Percentiles rank a stretch among this genome's conserved stretches.
phyloP scores from a whole-genome alignment of 495 filamentous ascomycete species.

The Geopyxis carbonaria region DNA sequence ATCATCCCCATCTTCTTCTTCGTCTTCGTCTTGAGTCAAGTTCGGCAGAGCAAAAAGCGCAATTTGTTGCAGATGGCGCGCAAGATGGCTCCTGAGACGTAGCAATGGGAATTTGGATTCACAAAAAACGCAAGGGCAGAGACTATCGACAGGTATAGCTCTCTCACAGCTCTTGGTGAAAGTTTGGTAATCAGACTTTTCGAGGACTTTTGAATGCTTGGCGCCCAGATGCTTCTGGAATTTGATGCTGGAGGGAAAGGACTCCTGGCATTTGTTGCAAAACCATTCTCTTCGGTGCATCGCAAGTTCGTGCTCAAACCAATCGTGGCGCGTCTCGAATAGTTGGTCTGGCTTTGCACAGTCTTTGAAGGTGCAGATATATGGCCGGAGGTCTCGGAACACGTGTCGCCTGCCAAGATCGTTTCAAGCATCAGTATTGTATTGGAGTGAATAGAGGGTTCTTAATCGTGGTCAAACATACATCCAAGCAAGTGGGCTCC shows the following conservation, averaged over 20 bases:
- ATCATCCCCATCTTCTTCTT: too few species aligned
- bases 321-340: constrained; percentile 16
- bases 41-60: constrained; percentile 17
- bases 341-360: constrained; percentile 10
- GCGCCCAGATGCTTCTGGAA: not conserved
- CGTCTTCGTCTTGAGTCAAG: too few species aligned
- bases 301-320: constrained; percentile 7
- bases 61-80: constrained; percentile 19
- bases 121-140: too few species aligned
- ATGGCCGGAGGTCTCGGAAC: constrained; percentile 17
- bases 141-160: too few species aligned
- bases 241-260: not conserved
- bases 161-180: constrained; percentile 4
- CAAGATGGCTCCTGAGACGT: constrained; percentile 15
- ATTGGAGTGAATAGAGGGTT: too few species aligned
- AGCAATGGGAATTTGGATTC: too few species aligned
- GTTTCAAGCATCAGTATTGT: too few species aligned
- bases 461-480: too few species aligned
- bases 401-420: constrained; percentile 13
- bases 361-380: constrained; percentile 12
- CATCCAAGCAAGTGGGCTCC: constrained; percentile 7
- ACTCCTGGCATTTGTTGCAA: constrained; percentile 6
- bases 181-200: too few species aligned
- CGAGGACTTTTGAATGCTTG: not conserved
- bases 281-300: constrained; percentile 1